Base-by-base conservation (phyloP, 2,329 filamentous ascomycete genomes). In the Penicillium olsonii region DNA sequence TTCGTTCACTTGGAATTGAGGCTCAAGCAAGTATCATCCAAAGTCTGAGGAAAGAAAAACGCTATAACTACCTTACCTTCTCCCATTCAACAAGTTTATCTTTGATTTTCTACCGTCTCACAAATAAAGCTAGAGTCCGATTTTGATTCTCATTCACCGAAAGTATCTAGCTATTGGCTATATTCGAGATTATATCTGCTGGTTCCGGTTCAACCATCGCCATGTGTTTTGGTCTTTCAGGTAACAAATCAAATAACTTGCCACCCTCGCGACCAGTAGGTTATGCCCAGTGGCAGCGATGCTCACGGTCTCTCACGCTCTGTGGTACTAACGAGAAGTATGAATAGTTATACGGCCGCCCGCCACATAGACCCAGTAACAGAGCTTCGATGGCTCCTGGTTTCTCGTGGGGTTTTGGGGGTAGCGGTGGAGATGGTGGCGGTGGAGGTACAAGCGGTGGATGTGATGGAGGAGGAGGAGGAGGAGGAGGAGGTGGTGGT, bases 181-280 rank as follows among this genome's bases (percentile, higher is more conserved):
- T 31, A 7, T 5, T 5, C 12, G 2, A 4, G 5, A 31, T 6
- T 5, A 7, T 7, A 31, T n/a, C 11, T n/a, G 14, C n/a, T n/a
- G 12, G n/a, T 8, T 38, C 22, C 14, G 19, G 4, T 2, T n/a
- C 9, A 11, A 17, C 15, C 18, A 45, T 8, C 3, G 37, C 20
- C 8, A 48, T 50, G 53, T 57, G 53, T 34, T 53, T 55, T 17
- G 19, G 51, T 8, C 41, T 17, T 5, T 49, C 45, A 4, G 7
- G 22, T 2, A 17, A 22, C n/a, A 20, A 44, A 3, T 27, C 41
- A 37, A 34, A 43, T 26, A n/a, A 35, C 10, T 35, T 37, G n/a
- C 42, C 37, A 14, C 44, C 44, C 14, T 31, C 39, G 2, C 29
- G 44, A 10, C 44, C 24, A 17, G 37, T 20, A 9, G 15, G 27